phyloP scores from a whole-genome alignment of 495 filamentous ascomycete species.

The Hypoxylon fuscum region DNA sequence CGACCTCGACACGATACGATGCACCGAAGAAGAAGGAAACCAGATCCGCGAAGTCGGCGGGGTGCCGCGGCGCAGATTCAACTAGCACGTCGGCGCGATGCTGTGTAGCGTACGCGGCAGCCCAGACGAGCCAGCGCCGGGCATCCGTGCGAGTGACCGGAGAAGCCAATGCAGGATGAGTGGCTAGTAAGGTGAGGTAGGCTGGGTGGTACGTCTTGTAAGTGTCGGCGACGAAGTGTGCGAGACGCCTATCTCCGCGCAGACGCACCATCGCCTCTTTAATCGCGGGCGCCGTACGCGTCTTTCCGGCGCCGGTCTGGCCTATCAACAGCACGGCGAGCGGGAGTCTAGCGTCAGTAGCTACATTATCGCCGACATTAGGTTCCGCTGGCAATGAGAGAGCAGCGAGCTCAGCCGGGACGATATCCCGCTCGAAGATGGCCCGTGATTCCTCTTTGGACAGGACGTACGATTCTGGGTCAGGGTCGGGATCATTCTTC shows the following conservation, averaged over 20 bases:
- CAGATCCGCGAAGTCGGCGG: slow-evolving; percentile 42
- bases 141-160: slow-evolving; percentile 41
- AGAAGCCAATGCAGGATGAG: slow-evolving; percentile 42
- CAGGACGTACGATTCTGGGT: slow-evolving; percentile 35
- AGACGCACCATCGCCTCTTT: slow-evolving; percentile 24
- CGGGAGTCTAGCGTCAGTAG: background rate
- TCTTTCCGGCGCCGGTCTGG: slow-evolving; percentile 56
- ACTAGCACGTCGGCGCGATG: slow-evolving; percentile 40
- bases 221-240: slow-evolving; percentile 54
- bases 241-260: slow-evolving; percentile 14
- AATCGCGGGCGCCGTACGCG: slow-evolving; percentile 46
- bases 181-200: slow-evolving; percentile 32
- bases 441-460: slow-evolving; percentile 26
- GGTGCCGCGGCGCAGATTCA: slow-evolving; percentile 48
- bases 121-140: slow-evolving; percentile 47
- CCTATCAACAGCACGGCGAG: slow-evolving; percentile 51
- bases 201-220: slow-evolving; percentile 56
- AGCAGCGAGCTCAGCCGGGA: slow-evolving; percentile 29
- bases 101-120: slow-evolving; percentile 33
- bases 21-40: slow-evolving; percentile 30
- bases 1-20: slow-evolving; percentile 44
- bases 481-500: background rate
- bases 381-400: slow-evolving; percentile 3
- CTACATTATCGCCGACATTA: background rate
- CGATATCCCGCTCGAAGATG: slow-evolving; percentile 36